A percentile compares a stretch with the other conserved stretches of the same genome.
These are phyloP conservation scores for Gastrodia elata DNA, from an alignment of 106 monocot species.

Conservation along the genomic window DNA sequence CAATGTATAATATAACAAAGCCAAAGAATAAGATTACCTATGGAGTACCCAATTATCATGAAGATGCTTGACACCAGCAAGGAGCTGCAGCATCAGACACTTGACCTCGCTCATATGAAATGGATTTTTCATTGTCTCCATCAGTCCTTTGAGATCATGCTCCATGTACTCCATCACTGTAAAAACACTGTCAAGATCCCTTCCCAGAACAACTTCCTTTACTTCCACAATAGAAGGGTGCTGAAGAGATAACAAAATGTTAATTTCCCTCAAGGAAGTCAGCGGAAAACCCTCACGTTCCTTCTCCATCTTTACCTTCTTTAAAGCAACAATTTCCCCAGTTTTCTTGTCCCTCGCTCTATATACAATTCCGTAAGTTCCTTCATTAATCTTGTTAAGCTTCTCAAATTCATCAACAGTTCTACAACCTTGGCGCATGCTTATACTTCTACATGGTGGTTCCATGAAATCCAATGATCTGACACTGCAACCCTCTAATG, in stretches of 20 bases:
- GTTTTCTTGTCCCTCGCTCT: slow-evolving; percentile 73
- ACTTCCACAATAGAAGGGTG: slow-evolving; percentile 71
- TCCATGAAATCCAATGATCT: slow-evolving; percentile 24
- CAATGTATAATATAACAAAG: neutral
- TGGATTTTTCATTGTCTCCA: slow-evolving; percentile 72
- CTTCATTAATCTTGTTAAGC: slow-evolving; percentile 74
- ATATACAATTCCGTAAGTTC: slow-evolving; percentile 75
- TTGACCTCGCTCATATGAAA: slow-evolving; percentile 74
- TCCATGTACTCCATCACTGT: slow-evolving; percentile 93
- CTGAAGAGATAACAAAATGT: slow-evolving; percentile 65
- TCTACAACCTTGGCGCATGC: slow-evolving; percentile 69
- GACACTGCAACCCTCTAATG: neutral
- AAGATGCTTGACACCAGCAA: slow-evolving; percentile 63
- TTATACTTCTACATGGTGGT: slow-evolving; percentile 46
- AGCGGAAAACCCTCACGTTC: slow-evolving; percentile 68
- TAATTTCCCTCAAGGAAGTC: slow-evolving; percentile 65
- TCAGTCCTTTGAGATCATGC: slow-evolving; percentile 60
- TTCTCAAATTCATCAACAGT: slow-evolving; percentile 80
- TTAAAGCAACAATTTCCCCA: slow-evolving; percentile 64
- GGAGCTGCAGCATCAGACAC: slow-evolving; percentile 66
- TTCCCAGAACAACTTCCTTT: slow-evolving; percentile 76
- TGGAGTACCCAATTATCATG: slow-evolving; percentile 84
- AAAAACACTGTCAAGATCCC: slow-evolving; percentile 56
- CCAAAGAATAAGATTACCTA: slow-evolving; percentile 25
- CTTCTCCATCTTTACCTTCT: slow-evolving; percentile 93